Evolutionary conservation across 176 grass and related monocot genomes (phyloP).

Genomic region (Phragmites australis): DNA sequence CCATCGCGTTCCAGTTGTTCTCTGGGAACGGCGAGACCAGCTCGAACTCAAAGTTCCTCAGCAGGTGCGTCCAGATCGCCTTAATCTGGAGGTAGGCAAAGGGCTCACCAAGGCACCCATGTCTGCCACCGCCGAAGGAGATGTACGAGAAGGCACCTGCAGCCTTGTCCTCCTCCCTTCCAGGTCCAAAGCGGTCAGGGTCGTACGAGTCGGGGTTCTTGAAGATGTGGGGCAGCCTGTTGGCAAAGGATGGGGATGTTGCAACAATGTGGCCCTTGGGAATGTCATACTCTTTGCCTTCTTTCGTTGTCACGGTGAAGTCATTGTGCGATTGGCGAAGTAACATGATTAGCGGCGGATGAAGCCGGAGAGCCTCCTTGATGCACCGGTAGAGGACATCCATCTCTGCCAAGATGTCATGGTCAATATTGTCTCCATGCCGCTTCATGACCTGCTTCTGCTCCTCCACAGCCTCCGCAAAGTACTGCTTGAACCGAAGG

Average conservation of each 20-base stretch:
- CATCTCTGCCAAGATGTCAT: conserved; percentile 96
- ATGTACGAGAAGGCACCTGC: conserved; percentile 92
- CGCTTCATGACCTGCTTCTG: conserved; percentile 84
- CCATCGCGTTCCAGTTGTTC: conserved; percentile 92
- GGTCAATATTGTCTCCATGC: conserved; percentile 77
- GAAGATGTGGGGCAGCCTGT: conserved; percentile 82
- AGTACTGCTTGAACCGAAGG: conserved; percentile 67
- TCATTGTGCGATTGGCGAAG: conserved; percentile 80
- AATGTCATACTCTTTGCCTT: conserved; percentile 81
- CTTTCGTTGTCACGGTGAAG: conserved; percentile 79
- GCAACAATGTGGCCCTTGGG: conserved; percentile 97
- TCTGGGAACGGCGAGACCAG: conserved; percentile 87
- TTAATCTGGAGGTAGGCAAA: conserved; percentile 97
- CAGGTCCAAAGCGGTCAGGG: conserved; percentile 68
- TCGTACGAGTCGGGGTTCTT: conserved; percentile 84
- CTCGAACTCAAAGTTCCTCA: conserved; percentile 97
- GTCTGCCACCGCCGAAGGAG: conserved; percentile 86
- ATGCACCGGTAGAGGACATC: conserved; percentile 94
- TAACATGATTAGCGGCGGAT: conserved; percentile 90
- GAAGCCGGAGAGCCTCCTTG: conserved; percentile 92
- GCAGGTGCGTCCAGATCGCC: conserved; percentile 85
- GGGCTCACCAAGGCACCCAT: conserved; percentile 88
- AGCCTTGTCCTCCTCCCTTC: conserved; percentile 89
- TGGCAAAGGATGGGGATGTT: conserved; percentile 83
- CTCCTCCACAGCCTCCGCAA: conserved; percentile 67